Base-by-base conservation (phyloP, 2,329 filamentous ascomycete species). In the Trichoderma hamatum region DNA sequence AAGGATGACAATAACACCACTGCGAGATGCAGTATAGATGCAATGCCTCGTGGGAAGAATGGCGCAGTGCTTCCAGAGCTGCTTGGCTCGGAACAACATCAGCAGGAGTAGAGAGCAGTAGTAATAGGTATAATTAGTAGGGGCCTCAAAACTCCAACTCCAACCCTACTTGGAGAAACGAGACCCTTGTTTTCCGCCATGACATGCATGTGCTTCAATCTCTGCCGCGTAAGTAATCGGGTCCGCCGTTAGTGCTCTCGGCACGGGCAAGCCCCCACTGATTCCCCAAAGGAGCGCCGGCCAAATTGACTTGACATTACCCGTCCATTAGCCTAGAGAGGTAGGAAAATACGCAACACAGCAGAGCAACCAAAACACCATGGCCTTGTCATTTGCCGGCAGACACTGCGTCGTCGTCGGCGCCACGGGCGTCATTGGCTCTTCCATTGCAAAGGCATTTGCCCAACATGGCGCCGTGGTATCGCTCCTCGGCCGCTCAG, bases 381-480 rank as follows among this genome's bases (percentile, higher is more conserved):
- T 78, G 74, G 69, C 75, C 28, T 75, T 79, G 71, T 74, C 77
- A 62, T 78, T 88, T 67, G 74, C 74, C 52, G 83, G 84, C 68
- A 85, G 85, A 71, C 83, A 82, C 70, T 85, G 83, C 76, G 82
- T 92, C 75, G 83, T 94, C 63, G 91, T 91, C 2, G 92, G 92
- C 59, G 91, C 86, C 24, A 90, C 89, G 54, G 88, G 90, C 24
- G 88, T 89, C 65, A 93, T 94, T 73, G 92, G 92, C 55, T 82
- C 84, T 52, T 86, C 88, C 63, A 90, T 94, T 67, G 90, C 91
- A 11, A 78, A 81, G 46, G 83, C 86, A n/a, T 91, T 94, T 75
- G 87, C 90, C 24, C 75, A 77, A 64, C 84, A 89, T 69, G 90
- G 89, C 36, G 89, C 85, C 49, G 78, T 80, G 30, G 85, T 87